A percentile compares a stretch with the other conserved stretches of the same genome.
Evolutionary conservation across 108 stramenopile genomes (phyloP).

Genomic region (Poteriospumella lacustris): DNA sequence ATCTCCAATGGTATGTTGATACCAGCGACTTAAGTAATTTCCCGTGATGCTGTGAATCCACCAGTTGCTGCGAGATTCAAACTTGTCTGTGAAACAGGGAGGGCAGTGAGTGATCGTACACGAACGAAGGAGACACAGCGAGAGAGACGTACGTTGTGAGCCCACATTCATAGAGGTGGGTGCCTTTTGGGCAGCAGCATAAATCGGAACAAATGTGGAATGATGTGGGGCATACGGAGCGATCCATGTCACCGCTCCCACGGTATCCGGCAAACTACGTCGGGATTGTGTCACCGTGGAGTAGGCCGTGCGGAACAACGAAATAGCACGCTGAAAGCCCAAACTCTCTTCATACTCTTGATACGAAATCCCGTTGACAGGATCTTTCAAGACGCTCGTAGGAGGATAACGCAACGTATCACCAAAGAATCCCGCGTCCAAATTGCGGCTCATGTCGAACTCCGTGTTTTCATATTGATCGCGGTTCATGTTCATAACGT

Average conservation of each 20-base stretch:
- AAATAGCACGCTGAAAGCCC: conserved; percentile 19
- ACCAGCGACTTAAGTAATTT: conserved; percentile 19
- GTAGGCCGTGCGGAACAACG: neutral
- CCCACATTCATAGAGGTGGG: neutral
- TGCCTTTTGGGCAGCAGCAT: conserved; percentile 30
- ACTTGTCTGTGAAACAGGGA: neutral
- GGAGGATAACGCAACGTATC: conserved; percentile 5
- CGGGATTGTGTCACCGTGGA: conserved; percentile 40
- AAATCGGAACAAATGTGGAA: conserved; percentile 42
- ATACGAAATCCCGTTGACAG: neutral
- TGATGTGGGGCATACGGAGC: conserved; percentile 44
- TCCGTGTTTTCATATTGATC: conserved; percentile 66
- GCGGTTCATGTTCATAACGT: conserved; percentile 60
- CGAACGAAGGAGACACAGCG: neutral
- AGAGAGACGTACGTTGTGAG: conserved; percentile 25
- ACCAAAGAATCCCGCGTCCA: conserved; percentile 10
- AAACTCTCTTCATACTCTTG: neutral
- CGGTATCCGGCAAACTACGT: conserved; percentile 32
- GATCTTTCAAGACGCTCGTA: neutral
- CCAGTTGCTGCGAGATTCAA: neutral
- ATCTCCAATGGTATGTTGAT: conserved; percentile 9
- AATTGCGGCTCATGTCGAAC: conserved; percentile 54
- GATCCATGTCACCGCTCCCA: conserved; percentile 41
- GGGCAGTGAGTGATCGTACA: neutral
- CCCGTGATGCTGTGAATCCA: conserved; percentile 22